Evolutionary conservation across 2,329 filamentous ascomycete species (phyloP).

Genomic region (Alternaria incomplexa): DNA sequence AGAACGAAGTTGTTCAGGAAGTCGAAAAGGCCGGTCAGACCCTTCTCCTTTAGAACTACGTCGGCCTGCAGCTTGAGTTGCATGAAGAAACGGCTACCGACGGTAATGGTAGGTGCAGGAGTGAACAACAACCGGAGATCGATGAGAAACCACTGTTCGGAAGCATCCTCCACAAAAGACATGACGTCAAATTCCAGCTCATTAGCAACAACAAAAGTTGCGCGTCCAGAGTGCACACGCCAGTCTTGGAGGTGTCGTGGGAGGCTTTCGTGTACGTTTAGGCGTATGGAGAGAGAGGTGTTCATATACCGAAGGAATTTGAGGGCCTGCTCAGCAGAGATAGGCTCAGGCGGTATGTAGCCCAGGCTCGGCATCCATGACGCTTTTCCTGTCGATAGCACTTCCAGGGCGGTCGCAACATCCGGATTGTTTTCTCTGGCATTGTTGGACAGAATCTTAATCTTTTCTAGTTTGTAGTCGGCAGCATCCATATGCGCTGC

Average conservation of each 20-base stretch:
- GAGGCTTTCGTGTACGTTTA: constrained; percentile 85
- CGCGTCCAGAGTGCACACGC: constrained; percentile 81
- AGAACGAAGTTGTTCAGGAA: constrained; percentile 87
- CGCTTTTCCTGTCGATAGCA: constrained; percentile 79
- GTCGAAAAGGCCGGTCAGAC: constrained; percentile 80
- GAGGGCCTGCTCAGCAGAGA: constrained; percentile 75
- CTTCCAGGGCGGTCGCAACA: constrained; percentile 83
- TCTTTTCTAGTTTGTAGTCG: constrained; percentile 66
- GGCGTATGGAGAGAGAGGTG: constrained; percentile 77
- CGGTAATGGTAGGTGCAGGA: constrained; percentile 67
- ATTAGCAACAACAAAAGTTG: constrained; percentile 79
- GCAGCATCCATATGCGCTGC: constrained; percentile 45
- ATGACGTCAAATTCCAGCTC: constrained; percentile 96
- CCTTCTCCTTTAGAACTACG: constrained; percentile 69
- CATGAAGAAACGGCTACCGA: constrained; percentile 63
- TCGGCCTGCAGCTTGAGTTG: constrained; percentile 77
- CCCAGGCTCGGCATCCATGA: constrained; percentile 81
- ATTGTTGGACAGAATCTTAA: constrained; percentile 74
- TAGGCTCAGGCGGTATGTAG: constrained; percentile 75
- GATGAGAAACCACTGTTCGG: constrained; percentile 90
- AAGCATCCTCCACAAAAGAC: constrained; percentile 82
- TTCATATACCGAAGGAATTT: constrained; percentile 82
- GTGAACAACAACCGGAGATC: constrained; percentile 85
- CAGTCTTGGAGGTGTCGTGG: constrained; percentile 81
- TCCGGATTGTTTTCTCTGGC: constrained; percentile 89